Conservation (phyloP, 352 stramenopile genomes). For the Phytophthora foliorum region DNA sequence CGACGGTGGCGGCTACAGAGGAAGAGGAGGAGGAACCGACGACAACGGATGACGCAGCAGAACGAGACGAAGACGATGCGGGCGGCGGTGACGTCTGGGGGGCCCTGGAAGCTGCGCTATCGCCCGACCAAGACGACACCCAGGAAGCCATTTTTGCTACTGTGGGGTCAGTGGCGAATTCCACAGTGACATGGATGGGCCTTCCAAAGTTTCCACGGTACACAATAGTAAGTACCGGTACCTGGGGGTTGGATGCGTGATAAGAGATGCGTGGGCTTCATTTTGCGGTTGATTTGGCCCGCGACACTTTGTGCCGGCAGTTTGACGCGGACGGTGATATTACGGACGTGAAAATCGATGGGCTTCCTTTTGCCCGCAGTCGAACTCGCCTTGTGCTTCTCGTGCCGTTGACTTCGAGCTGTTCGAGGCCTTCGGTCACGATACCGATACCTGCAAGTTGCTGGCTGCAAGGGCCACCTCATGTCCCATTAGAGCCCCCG, state of each 20-base stretch:
- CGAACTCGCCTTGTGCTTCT: background rate
- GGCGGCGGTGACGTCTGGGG: background rate
- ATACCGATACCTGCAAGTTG: too few species aligned
- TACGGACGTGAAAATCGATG: background rate
- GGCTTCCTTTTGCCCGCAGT: too few species aligned
- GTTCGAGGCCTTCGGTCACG: background rate
- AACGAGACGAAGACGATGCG: constrained; percentile 12
- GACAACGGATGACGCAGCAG: constrained; percentile 15
- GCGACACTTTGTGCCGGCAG: background rate
- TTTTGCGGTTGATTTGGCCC: background rate
- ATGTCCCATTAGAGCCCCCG: constrained; percentile 15
- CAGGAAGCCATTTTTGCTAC: background rate
- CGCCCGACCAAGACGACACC: constrained; percentile 21
- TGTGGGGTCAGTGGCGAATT: constrained; percentile 15
- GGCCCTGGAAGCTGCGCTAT: constrained; percentile 2
- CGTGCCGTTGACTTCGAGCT: background rate
- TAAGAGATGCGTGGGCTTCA: constrained; percentile 1
- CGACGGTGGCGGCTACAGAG: background rate
- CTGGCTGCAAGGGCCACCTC: background rate
- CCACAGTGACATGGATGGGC: constrained; percentile 22
- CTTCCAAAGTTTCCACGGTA: constrained; percentile 20
- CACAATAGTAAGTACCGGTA: background rate
- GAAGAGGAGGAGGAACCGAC: background rate
- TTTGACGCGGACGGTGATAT: background rate
- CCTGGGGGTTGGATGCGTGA: background rate